phyloP scores from a whole-genome alignment of 805 yeast species.

The Kuraishia cidri region DNA sequence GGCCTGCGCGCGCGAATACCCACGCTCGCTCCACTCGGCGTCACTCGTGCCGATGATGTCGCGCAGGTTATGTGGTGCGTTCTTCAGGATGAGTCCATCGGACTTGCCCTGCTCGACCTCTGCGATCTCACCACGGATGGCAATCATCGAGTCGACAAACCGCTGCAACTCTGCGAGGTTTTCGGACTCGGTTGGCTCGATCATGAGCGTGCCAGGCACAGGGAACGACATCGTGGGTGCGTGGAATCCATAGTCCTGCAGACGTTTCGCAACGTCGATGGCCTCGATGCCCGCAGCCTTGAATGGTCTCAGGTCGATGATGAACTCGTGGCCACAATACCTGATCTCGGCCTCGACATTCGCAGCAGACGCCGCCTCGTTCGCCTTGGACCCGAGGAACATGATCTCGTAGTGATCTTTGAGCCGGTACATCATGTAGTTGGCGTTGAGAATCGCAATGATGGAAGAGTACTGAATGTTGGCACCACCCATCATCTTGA shows the following conservation, averaged over 20 bases:
- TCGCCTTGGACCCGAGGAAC: slow-evolving; percentile 45
- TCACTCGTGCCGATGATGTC: slow-evolving; percentile 58
- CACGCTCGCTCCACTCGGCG: slow-evolving; percentile 73
- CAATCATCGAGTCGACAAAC: slow-evolving; percentile 78
- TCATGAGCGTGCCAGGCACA: slow-evolving; percentile 94
- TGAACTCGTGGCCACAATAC: slow-evolving; percentile 95
- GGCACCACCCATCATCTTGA: slow-evolving; percentile 84
- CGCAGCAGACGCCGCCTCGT: slow-evolving; percentile 23
- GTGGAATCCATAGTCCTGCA: slow-evolving; percentile 97
- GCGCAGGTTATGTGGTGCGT: slow-evolving; percentile 85
- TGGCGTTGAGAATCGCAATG: slow-evolving; percentile 90
- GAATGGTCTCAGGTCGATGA: slow-evolving; percentile 81
- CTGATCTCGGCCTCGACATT: slow-evolving; percentile 25
- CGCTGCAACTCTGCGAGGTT: slow-evolving; percentile 81
- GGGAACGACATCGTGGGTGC: slow-evolving; percentile 99
- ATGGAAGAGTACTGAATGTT: slow-evolving; percentile 84
- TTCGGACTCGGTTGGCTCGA: slow-evolving; percentile 97
- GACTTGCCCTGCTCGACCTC: slow-evolving; percentile 59
- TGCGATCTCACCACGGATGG: slow-evolving; percentile 76
- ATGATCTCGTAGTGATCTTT: slow-evolving; percentile 65
- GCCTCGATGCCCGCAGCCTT: slow-evolving; percentile 82
- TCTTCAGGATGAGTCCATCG: slow-evolving; percentile 64
- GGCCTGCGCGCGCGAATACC: slow-evolving; percentile 88
- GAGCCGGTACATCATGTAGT: slow-evolving; percentile 83
- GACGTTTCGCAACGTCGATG: slow-evolving; percentile 91